Evolutionary conservation across 1,284 basidiomycete species (phyloP).

Genomic region (Cryptococcus sp.): DNA sequence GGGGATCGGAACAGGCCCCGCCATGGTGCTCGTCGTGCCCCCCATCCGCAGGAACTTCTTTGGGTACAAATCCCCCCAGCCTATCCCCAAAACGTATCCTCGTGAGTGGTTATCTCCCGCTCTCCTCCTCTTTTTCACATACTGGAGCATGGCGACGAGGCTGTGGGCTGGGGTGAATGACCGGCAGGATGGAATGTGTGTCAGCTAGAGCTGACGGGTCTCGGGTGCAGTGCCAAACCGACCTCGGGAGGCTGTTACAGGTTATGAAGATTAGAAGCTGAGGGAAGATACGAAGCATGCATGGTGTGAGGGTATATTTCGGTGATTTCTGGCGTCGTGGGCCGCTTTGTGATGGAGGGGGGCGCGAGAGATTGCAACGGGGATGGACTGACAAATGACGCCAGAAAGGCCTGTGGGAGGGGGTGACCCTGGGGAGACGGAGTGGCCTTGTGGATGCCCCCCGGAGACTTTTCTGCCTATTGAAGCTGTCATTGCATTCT

Average conservation of each 20-base stretch:
- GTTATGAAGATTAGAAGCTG: conserved; percentile 40
- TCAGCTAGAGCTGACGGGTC: background rate
- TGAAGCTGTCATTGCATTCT: too few species aligned
- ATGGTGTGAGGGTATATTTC: background rate
- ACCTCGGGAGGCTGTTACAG: conserved; percentile 33
- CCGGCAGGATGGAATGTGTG: background rate
- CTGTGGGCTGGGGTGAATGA: too few species aligned
- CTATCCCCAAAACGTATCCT: conserved; percentile 79
- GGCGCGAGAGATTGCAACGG: too few species aligned
- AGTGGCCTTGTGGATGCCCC: too few species aligned
- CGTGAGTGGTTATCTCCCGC: conserved; percentile 62
- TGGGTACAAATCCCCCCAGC: conserved; percentile 71
- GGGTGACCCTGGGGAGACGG: too few species aligned
- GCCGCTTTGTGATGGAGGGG: too few species aligned
- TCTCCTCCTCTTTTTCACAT: conserved; percentile 1
- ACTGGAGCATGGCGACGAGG: too few species aligned
- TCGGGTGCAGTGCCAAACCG: conserved; percentile 39
- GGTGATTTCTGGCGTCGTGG: too few species aligned
- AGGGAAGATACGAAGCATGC: background rate
- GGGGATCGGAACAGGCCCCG: conserved; percentile 59
- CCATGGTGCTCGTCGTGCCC: conserved; percentile 71
- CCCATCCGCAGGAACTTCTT: conserved; percentile 64
- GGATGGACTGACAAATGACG: too few species aligned
- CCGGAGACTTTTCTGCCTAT: too few species aligned
- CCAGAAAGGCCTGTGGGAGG: too few species aligned